phyloP scores from a whole-genome alignment of 331 rosid species.

The Acacia concinna region DNA sequence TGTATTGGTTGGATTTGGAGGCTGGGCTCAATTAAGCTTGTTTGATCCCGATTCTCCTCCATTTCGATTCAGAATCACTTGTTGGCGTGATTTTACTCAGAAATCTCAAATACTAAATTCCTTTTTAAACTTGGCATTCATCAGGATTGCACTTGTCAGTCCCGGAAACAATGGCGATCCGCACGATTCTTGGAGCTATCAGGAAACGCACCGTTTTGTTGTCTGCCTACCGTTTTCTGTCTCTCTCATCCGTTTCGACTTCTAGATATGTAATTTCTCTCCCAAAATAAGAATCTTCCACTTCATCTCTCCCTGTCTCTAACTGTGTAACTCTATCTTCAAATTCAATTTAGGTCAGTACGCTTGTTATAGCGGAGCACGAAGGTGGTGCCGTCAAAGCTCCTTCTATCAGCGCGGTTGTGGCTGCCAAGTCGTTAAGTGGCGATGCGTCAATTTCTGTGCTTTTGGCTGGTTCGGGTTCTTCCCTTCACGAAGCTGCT shows the following conservation, averaged over 20 bases:
- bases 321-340: not conserved
- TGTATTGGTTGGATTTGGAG: not conserved
- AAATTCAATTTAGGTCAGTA: constrained; percentile 55
- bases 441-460: constrained; percentile 59
- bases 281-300: constrained; percentile 26
- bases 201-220: constrained; percentile 43
- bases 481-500: constrained; percentile 80
- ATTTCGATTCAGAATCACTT: not conserved
- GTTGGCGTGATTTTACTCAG: not conserved
- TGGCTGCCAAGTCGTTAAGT: constrained; percentile 67
- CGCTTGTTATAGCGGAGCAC: constrained; percentile 83
- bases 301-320: constrained; percentile 9
- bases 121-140: not conserved
- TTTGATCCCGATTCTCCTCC: not conserved
- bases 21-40: not conserved
- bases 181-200: constrained; percentile 51
- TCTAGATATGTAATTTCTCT: constrained; percentile 57
- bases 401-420: constrained; percentile 67
- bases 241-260: constrained; percentile 33
- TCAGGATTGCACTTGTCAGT: not conserved
- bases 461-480: constrained; percentile 85
- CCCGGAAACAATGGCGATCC: constrained; percentile 53
- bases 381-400: constrained; percentile 71
- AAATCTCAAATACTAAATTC: not conserved
- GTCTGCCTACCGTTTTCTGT: constrained; percentile 31